Base-by-base conservation (phyloP, 2,329 filamentous ascomycete species). In the Elsinoe arachidis region DNA sequence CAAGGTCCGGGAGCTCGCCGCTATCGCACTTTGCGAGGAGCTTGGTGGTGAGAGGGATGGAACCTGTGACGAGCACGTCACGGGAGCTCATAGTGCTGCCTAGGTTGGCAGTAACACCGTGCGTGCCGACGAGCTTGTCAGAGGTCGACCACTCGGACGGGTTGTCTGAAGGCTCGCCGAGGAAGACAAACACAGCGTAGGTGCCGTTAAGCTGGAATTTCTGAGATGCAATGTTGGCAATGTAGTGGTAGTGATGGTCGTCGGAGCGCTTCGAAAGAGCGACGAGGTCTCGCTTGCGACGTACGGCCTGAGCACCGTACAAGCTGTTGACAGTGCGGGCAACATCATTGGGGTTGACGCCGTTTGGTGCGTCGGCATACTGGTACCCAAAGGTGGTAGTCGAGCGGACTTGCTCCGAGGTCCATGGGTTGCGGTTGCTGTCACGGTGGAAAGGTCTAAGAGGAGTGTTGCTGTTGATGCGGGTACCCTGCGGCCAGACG, bases 321-420 rank as follows among this genome's bases (percentile, higher is more conserved):
- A 86, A 72, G 2, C 67, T 70, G 65, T 87, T 88, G 63, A 91
- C 76, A 1, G 76, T 69, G 1, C 70, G 69, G 44, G 73, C 73
- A 26, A 84, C 75, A 5, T 78, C 70, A 0, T 70, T 65, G 26
- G 67, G 56, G 57, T 65, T 72, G 61, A 64, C 70, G 61, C 66
- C 69, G 61, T 68, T 72, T 14, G 74, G 63, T 33, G 83, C 80
- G 63, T 92, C 88, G 0, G 82, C 76, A 66, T 95, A 95, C 0
- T 82, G 84, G 68, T 93, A 93, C 12, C 84, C 84, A 68, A 93
- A 86, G 1, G 73, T 74, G 23, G 76, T 75, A 5, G 80, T 81
- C 39, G 79, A 75, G 30, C 85, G 79, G 11, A 83, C 77, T 60
- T 74, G 76, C 55, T 83, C 78, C 0, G 86, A 86, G 5, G 80